Percentiles rank a stretch among this genome's conserved stretches.
Conservation (phyloP, 192 early-diverging fungal species). For the Powellomyces hirtus region DNA sequence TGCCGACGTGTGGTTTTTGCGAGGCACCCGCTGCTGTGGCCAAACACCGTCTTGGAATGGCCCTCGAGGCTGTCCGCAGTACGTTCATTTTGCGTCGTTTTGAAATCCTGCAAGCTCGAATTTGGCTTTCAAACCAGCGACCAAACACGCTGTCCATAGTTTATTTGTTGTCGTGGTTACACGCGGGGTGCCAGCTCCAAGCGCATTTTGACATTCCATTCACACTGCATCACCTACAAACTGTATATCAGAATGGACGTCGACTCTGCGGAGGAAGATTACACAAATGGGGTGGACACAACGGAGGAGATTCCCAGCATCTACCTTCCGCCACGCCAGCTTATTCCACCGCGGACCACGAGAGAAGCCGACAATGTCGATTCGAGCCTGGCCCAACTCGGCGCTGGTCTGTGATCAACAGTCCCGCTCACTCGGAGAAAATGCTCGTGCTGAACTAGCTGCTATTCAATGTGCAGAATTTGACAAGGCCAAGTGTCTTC, state of each 20-base stretch:
- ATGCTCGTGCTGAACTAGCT: background rate
- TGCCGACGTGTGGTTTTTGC: conserved; percentile 35
- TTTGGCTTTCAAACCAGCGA: too few relatives aligned
- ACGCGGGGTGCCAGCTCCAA: too few relatives aligned
- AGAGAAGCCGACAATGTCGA: conserved; percentile 8
- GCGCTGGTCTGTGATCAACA: background rate
- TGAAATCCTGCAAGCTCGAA: too few relatives aligned
- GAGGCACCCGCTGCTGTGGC: background rate
- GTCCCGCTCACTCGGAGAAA: background rate
- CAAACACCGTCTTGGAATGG: background rate
- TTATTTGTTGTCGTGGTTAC: too few relatives aligned
- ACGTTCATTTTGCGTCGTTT: too few relatives aligned
- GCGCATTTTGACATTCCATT: too few relatives aligned
- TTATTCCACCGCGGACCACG: conserved; percentile 2
- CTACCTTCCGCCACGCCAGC: conserved; percentile 3
- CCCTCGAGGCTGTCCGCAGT: too few relatives aligned
- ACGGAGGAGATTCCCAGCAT: conserved; percentile 10
- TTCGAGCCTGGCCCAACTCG: background rate
- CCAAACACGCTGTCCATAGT: too few relatives aligned
- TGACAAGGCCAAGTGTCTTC: conserved; percentile 41
- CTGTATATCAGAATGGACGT: too few relatives aligned
- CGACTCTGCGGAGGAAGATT: background rate
- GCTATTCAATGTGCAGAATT: conserved; percentile 33
- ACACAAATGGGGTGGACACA: background rate
- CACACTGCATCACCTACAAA: too few relatives aligned